Evolutionary conservation across 192 early-diverging fungal genomes (phyloP), one percentile per base, ranked within the genome.

Genomic region (Gryganskiella cystojenkinii): DNA sequence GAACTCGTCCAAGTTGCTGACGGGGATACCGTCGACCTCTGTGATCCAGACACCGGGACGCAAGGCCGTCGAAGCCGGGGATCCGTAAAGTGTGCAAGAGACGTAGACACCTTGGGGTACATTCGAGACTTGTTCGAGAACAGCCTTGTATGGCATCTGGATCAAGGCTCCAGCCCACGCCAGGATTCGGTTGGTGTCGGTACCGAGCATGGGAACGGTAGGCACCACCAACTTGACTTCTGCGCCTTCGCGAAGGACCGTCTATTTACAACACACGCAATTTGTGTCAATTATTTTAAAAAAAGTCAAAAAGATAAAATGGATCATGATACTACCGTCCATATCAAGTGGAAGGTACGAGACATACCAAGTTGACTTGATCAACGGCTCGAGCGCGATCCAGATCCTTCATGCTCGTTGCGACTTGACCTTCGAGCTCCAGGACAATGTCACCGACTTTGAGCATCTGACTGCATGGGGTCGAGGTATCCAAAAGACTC

Each of bases 101-200:
- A 87, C 85, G 80, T 90, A 91, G 44, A 92, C 89, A 28, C 90
- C 86, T 1, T 81, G 81, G 19, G 91, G 90, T 3, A 88, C 83
- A 40, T 84, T 83, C n/a, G 84, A 79, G 5, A 91, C 85, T 70
- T 91, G 90, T 75, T 89, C 89, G 46, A 89, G 70, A 19, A 91
- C 84, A 7, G 91, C 87, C 64, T 87, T 89, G 75, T 92, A 87
- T 31, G 92, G 90, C 37, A 81, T 85, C 67, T 95, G 92, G 53
- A 95, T 86, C 22, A 91, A 66, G 0, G 92, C 94, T 14, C 96
- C 96, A 28, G 92, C 90, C 96, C 96, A 98, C 19, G 88, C 82
- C 35, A 98, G 79, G 0, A 95, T 84, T 34, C 90, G 87, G 9
- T 83, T 84, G 4, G 89, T 92, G 25, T 85, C 89, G 47, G 83